phyloP scores from a whole-genome alignment of 352 stramenopile species.

The Globisporangium paddicum region DNA sequence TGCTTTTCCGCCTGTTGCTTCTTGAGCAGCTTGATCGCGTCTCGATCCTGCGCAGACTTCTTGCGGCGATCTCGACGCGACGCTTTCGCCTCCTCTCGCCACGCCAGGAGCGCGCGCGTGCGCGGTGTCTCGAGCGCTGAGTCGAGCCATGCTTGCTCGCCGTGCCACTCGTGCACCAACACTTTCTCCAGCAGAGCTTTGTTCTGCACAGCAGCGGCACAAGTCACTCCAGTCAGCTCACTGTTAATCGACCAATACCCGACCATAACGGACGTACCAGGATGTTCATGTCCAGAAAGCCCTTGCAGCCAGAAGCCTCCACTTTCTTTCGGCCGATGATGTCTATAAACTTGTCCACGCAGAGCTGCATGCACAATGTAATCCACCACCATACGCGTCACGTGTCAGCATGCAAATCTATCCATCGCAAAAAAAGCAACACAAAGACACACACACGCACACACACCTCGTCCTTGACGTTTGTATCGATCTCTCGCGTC shows the following conservation, averaged over 20 bases:
- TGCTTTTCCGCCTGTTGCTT: constrained; percentile 36
- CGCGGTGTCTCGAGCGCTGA: constrained; percentile 38
- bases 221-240: constrained; percentile 1
- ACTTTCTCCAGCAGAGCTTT: constrained; percentile 50
- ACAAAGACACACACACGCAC: too few species aligned
- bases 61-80: constrained; percentile 57
- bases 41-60: constrained; percentile 41
- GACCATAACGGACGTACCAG: constrained; percentile 32
- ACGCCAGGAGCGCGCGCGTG: constrained; percentile 58
- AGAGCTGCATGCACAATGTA: constrained; percentile 40
- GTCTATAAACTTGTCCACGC: constrained; percentile 72
- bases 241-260: neutral
- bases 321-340: constrained; percentile 54
- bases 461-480: constrained; percentile 43
- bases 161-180: constrained; percentile 65
- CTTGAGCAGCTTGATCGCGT: constrained; percentile 25
- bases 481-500: constrained; percentile 51
- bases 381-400: constrained; percentile 3
- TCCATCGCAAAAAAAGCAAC: neutral
- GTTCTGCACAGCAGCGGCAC: constrained; percentile 23
- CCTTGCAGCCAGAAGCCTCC: constrained; percentile 35
- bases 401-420: neutral
- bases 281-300: constrained; percentile 79
- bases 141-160: constrained; percentile 54
- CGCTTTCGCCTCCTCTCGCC: constrained; percentile 60